Conservation (phyloP, 805 yeast species). For the Candida railenensis region DNA sequence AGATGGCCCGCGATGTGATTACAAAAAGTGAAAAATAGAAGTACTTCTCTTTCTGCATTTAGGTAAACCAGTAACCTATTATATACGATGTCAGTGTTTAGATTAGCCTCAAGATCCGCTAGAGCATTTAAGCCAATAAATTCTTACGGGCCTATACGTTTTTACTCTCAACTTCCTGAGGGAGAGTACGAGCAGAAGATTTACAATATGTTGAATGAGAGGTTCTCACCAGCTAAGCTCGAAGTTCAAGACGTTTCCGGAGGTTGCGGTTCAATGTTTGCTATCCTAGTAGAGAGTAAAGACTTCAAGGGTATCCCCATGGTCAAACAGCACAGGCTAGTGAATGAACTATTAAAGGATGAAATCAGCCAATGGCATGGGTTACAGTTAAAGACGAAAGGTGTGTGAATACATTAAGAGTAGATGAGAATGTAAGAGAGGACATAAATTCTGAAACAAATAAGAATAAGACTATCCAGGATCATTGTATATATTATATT, state of each 20-base stretch:
- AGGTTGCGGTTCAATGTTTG: constrained; percentile 98
- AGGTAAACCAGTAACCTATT: background rate
- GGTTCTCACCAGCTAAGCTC: constrained; percentile 60
- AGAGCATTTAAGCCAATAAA: background rate
- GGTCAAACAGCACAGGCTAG: constrained; percentile 90
- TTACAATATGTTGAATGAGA: constrained; percentile 50
- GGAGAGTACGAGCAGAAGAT: constrained; percentile 67
- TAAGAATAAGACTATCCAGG: too few species aligned
- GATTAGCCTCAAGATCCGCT: background rate
- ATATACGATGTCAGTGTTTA: background rate
- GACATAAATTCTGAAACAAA: too few species aligned
- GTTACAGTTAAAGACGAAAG: constrained; percentile 73
- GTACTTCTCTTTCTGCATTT: background rate
- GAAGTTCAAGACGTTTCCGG: constrained; percentile 81
- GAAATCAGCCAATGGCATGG: constrained; percentile 96
- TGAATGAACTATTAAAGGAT: constrained; percentile 75
- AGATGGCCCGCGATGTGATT: too few species aligned
- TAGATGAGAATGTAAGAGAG: background rate
- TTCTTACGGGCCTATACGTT: background rate
- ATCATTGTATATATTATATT: too few species aligned
- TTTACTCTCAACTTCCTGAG: constrained; percentile 22
- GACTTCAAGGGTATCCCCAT: constrained; percentile 78
- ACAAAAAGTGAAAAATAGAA: too few species aligned
- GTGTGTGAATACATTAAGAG: background rate
- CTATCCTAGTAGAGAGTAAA: constrained; percentile 71